Percentiles rank a stretch among this genome's conserved stretches.
Evolutionary conservation across 2,329 filamentous ascomycete species (phyloP).

Genomic region (Pseudonectria buxi): DNA sequence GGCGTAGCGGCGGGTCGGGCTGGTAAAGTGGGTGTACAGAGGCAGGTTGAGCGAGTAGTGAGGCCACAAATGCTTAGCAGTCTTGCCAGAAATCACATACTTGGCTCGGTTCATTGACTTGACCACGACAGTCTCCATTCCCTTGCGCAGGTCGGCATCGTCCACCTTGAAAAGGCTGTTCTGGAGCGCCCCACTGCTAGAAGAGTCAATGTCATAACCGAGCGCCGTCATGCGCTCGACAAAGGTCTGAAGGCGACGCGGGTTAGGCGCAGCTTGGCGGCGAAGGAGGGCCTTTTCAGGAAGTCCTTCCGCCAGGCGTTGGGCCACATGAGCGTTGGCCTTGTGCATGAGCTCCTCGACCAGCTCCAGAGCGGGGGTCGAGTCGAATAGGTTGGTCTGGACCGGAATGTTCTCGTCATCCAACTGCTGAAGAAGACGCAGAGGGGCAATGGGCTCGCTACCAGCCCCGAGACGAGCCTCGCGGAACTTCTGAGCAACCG

Average conservation of each 20-base stretch:
- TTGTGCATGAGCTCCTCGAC: constrained; percentile 95
- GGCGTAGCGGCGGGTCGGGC: constrained; percentile 87
- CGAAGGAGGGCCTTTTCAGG: constrained; percentile 91
- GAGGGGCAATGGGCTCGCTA: constrained; percentile 70
- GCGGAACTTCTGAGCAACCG: constrained; percentile 82
- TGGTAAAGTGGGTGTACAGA: constrained; percentile 95
- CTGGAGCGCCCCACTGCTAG: constrained; percentile 84
- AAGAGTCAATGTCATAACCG: constrained; percentile 81
- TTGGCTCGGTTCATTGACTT: constrained; percentile 97
- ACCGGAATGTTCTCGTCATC: constrained; percentile 98
- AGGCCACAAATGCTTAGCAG: constrained; percentile 67
- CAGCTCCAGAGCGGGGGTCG: constrained; percentile 79
- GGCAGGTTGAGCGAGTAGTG: constrained; percentile 93
- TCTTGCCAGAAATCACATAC: constrained; percentile 82
- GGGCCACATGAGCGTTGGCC: constrained; percentile 81
- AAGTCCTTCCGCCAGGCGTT: constrained; percentile 69
- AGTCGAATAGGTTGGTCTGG: constrained; percentile 93
- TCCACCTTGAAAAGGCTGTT: constrained; percentile 93
- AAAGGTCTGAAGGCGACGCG: constrained; percentile 82
- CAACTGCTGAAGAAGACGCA: constrained; percentile 85
- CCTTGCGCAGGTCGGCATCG: constrained; percentile 83
- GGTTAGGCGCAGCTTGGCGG: constrained; percentile 77
- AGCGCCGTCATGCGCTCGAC: constrained; percentile 88
- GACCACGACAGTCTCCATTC: constrained; percentile 91
- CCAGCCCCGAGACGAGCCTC: constrained; percentile 79